Evolutionary conservation across 2,329 filamentous ascomycete genomes (phyloP).

Genomic region (Fusarium sp.): DNA sequence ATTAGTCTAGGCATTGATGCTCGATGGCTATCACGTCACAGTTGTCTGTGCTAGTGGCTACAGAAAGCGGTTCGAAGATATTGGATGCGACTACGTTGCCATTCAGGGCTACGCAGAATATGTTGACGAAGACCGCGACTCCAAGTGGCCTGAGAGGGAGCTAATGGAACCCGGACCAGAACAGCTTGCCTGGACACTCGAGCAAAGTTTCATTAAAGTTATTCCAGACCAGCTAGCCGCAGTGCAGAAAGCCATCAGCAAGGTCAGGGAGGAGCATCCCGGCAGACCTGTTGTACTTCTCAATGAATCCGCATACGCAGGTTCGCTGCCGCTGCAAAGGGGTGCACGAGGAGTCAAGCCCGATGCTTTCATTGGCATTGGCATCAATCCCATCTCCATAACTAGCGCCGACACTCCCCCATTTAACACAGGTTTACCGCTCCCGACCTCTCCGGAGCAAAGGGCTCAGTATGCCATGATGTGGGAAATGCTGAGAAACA

Average conservation of each 20-base stretch:
- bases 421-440: neutral
- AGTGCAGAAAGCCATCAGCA: neutral
- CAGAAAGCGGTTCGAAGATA: neutral
- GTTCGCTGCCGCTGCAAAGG: neutral
- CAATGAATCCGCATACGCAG: neutral
- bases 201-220: slow-evolving; percentile 9
- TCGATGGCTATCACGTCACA: slow-evolving; percentile 1
- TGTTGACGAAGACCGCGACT: slow-evolving; percentile 5
- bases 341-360: neutral
- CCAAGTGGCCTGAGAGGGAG: neutral
- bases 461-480: neutral
- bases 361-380: neutral
- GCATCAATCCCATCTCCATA: slow-evolving; percentile 2
- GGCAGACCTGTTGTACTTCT: neutral
- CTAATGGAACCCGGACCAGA: neutral
- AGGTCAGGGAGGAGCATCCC: neutral
- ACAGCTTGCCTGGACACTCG: neutral
- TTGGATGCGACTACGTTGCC: neutral
- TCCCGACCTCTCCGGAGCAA: neutral
- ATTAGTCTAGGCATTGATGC: neutral
- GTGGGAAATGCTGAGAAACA: neutral
- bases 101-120: slow-evolving; percentile 15
- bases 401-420: slow-evolving; percentile 4
- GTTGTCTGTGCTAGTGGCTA: slow-evolving; percentile 7
- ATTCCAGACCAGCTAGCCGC: slow-evolving; percentile 3